These are phyloP conservation scores for Penicillium cinerascens DNA, from an alignment of 495 filamentous ascomycete species.

Conservation along the genomic window DNA sequence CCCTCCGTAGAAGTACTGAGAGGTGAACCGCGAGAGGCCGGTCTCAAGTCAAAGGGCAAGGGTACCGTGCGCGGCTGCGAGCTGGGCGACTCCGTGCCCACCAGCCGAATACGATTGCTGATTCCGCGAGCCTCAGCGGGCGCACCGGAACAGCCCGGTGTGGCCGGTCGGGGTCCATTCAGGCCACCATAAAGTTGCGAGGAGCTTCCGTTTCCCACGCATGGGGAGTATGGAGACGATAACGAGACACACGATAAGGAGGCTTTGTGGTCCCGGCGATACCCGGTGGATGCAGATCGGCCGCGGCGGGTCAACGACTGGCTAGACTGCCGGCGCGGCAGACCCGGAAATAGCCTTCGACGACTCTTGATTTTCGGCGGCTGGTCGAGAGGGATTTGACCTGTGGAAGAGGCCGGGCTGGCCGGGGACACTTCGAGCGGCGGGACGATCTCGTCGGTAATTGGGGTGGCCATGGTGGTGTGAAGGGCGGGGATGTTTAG, in stretches of 20 bases:
- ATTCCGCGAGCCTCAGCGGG: slow-evolving; percentile 32
- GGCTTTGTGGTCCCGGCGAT: slow-evolving; percentile 63
- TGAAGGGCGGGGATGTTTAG: not conserved
- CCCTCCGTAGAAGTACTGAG: slow-evolving; percentile 21
- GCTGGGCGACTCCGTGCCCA: slow-evolving; percentile 38
- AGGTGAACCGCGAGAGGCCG: slow-evolving; percentile 40
- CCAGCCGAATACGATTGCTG: slow-evolving; percentile 48
- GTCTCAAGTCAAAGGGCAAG: slow-evolving; percentile 62
- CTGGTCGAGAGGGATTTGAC: slow-evolving; percentile 47
- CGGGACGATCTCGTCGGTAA: slow-evolving; percentile 24
- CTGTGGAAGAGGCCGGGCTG: slow-evolving; percentile 30
- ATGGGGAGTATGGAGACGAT: slow-evolving; percentile 57
- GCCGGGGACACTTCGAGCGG: slow-evolving; percentile 26
- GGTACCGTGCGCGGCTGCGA: slow-evolving; percentile 44
- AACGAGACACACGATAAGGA: slow-evolving; percentile 88
- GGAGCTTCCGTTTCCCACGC: slow-evolving; percentile 49
- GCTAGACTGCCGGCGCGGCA: slow-evolving; percentile 85
- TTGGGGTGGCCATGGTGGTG: slow-evolving; percentile 29
- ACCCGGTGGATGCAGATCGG: slow-evolving; percentile 53
- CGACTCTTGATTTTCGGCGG: slow-evolving; percentile 67
- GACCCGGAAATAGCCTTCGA: slow-evolving; percentile 68
- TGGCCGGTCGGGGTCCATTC: slow-evolving; percentile 52
- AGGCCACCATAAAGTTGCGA: slow-evolving; percentile 60
- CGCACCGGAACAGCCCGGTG: slow-evolving; percentile 55
- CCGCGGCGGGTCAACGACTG: slow-evolving; percentile 66